A percentile compares a stretch with the other conserved stretches of the same genome.
Conservation (phyloP, 2,329 filamentous ascomycete species). For the Epichloe bromicola region DNA sequence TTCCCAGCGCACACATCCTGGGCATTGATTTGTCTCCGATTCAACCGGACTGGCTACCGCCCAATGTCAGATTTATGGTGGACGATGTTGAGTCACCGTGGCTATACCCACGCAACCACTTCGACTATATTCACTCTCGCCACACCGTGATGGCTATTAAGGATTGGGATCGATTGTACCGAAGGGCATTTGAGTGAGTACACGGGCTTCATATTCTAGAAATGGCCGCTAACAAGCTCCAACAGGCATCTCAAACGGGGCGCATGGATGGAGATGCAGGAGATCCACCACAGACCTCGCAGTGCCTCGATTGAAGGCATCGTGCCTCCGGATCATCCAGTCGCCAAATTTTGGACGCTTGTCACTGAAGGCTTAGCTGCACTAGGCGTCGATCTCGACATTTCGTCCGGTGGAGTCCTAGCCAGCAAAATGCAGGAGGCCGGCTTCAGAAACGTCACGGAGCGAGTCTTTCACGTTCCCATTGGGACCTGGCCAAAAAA, state of each 20-base stretch:
- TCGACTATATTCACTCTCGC: slow-evolving; percentile 49
- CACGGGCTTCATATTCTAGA: background rate
- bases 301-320: slow-evolving; percentile 26
- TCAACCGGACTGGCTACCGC: slow-evolving; percentile 37
- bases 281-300: slow-evolving; percentile 36
- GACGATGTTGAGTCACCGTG: slow-evolving; percentile 46
- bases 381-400: slow-evolving; percentile 34
- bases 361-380: slow-evolving; percentile 29
- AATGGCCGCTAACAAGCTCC: background rate
- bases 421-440: slow-evolving; percentile 33
- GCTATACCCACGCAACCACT: slow-evolving; percentile 39
- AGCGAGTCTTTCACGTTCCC: slow-evolving; percentile 37
- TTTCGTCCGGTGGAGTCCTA: slow-evolving; percentile 27
- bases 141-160: slow-evolving; percentile 42
- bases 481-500: slow-evolving; percentile 43
- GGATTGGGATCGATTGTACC: slow-evolving; percentile 39
- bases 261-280: slow-evolving; percentile 42
- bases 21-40: slow-evolving; percentile 36
- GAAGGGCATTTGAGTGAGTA: slow-evolving; percentile 31
- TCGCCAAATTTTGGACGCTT: slow-evolving; percentile 33
- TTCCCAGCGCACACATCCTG: slow-evolving; percentile 28
- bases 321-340: slow-evolving; percentile 25
- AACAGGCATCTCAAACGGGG: slow-evolving; percentile 37
- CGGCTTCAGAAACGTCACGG: slow-evolving; percentile 38
- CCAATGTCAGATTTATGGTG: slow-evolving; percentile 42